Evolutionary conservation across 371 early-diverging fungal genomes (phyloP), one percentile per base, ranked within the genome.

Genomic region (Mortierella sp.): DNA sequence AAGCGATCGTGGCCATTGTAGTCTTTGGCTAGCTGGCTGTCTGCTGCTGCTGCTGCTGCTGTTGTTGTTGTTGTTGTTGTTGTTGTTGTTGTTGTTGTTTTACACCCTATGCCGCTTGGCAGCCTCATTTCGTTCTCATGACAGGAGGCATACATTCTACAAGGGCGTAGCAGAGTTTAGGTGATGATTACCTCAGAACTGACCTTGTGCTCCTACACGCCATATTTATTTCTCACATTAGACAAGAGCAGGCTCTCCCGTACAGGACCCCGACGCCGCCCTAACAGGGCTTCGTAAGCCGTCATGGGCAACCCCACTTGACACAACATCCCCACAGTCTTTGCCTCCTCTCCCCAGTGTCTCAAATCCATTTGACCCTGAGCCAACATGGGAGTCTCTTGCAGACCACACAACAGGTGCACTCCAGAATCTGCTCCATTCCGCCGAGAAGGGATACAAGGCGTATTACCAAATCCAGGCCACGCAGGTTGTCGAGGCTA

Each of bases 401-500:
- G 67, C 79, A 1, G 79, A 79, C 24, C 75, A 79, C 40, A 68
- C 75, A n/a, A 74, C 68, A 3, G 68, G 68, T 5, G 75, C 79
- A 0, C 39, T 79, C 8, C 74, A 74, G 45, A 79, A 79, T 49
- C 66, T 79, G 24, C 64, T 79, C 5, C 68, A 79, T 52, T 79
- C 79, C 1, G 74, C 79, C 8, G 79, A 79, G 57, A 74, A 79
- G 5, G 79, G 75, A 28, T 79, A 68, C 62, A 79, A 70, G 35
- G 62, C 72, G 0, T 79, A 90, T 45, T 95, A 90, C 69, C 70
- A 92, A 39, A 73, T 76, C 8, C 86, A 88, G 64, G 77, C 91
- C 30, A 77, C 87, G 0, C 76, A 77, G 37, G 86, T 96, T 14
- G 94, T 96, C 2, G 89, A 93, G 39, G 90, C 95, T 22, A 92